Base-by-base conservation (phyloP, 2,329 filamentous ascomycete genomes). In the Colletotrichum tropicicola region DNA sequence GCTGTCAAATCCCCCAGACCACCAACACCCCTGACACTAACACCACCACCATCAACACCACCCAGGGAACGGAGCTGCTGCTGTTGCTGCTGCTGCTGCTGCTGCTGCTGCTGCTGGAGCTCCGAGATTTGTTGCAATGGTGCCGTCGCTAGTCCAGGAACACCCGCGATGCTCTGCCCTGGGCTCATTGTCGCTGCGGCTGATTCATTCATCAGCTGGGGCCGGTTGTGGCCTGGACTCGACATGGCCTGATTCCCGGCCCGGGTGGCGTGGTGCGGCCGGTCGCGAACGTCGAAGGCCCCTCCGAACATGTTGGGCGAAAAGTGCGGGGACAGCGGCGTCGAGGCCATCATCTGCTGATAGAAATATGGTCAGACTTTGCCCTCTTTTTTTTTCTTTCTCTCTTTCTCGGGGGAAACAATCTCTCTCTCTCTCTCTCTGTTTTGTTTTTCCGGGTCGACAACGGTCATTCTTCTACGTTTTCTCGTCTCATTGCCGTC, bases 291-390 rank as follows among this genome's bases (percentile, higher is more conserved):
- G 44, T 49, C 49, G 58, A 65, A 56, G 37, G 56, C 43, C 48
- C 56, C 63, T 52, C 59, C 63, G 58, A 63, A 56, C 21, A 45
- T 23, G 19, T 43, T 48, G 48, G 63, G 59, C 30, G 47, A 35
- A 37, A 64, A 63, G 47, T 63, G 59, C 59, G 64, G 59, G 47
- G 64, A 54, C 28, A 66, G 37, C 53, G 64, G 43, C 47, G 54
- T 49, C 53, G 54, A 59, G 19, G 64, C 59, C 54, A 66, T 64
- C 41, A 64, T 55, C 64, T 66, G 64, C 64, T 66, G 59, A 64
- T 59, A 55, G 49, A 65, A 51, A 62, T 56, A 55, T 62, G 44
- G 58, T 65, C 58, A 65, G 57, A 56, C 51, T 30, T 61, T 52
- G 43, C 27, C 45, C 32, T 41, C 17, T 43, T 23, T 39, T 47